Evolutionary conservation across 2,329 filamentous ascomycete genomes (phyloP).

Genomic region (Mycosphaerella sp.): DNA sequence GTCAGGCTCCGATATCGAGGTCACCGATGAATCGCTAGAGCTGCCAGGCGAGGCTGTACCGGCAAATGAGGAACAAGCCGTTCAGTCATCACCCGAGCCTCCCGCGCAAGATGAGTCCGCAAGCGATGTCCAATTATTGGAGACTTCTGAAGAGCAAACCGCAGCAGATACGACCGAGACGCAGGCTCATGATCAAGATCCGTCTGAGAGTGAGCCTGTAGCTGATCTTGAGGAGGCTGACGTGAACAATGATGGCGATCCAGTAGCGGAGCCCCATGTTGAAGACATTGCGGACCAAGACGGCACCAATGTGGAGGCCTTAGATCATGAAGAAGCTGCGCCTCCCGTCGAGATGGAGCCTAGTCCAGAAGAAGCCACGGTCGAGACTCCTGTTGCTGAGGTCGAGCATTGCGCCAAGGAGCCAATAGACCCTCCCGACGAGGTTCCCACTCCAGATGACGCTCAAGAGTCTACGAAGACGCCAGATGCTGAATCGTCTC

Average conservation of each 20-base stretch:
- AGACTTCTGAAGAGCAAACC: neutral
- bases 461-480: neutral
- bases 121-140: neutral
- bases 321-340: neutral
- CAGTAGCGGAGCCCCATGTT: neutral
- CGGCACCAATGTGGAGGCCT: neutral
- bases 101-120: neutral
- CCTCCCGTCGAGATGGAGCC: neutral
- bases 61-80: neutral
- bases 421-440: neutral
- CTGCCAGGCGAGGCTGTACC: neutral
- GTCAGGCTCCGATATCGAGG: neutral
- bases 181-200: neutral
- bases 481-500: neutral
- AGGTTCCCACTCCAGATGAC: neutral
- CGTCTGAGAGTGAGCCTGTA: neutral
- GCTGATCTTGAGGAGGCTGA: neutral
- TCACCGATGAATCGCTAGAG: neutral
- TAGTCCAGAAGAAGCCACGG: neutral
- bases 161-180: neutral
- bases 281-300: neutral
- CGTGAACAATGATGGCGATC: neutral
- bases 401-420: too few relatives aligned
- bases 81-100: neutral
- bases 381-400: neutral